Evolutionary conservation across 2,329 filamentous ascomycete genomes (phyloP).

Genomic region (Colletotrichum neosansevieriae): DNA sequence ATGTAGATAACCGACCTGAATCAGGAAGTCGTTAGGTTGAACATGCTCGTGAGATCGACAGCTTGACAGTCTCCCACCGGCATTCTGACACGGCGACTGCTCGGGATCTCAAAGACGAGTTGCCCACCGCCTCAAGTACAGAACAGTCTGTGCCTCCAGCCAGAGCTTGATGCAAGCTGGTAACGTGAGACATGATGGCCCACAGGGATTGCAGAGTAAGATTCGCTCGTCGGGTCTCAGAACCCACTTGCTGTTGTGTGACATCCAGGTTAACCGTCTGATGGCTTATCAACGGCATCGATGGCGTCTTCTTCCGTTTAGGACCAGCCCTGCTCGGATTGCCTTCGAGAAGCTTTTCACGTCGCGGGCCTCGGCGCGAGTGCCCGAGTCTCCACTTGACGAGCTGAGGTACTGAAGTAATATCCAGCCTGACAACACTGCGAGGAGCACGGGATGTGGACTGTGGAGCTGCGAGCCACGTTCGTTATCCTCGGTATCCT

Average conservation of each 20-base stretch:
- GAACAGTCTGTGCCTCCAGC: constrained; percentile 15
- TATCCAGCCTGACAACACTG: background rate
- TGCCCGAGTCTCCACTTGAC: background rate
- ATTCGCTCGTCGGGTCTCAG: constrained; percentile 4
- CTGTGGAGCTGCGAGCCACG: constrained; percentile 5
- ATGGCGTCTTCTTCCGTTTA: constrained; percentile 17
- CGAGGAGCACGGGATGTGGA: constrained; percentile 19
- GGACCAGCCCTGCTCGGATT: constrained; percentile 11
- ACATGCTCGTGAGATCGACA: background rate
- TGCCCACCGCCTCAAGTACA: constrained; percentile 2
- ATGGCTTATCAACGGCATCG: constrained; percentile 18
- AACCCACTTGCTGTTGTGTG: constrained; percentile 16
- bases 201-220: background rate
- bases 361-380: constrained; percentile 13
- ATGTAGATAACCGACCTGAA: background rate
- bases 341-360: constrained; percentile 17
- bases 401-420: background rate
- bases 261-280: constrained; percentile 7
- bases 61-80: constrained; percentile 3
- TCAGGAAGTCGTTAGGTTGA: background rate
- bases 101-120: background rate
- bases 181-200: constrained; percentile 2
- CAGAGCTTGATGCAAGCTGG: constrained; percentile 9
- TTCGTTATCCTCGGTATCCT: background rate
- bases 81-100: background rate